phyloP scores from a whole-genome alignment of 371 early-diverging fungal genomes.

The Amoeboaphelidium occidentale region DNA sequence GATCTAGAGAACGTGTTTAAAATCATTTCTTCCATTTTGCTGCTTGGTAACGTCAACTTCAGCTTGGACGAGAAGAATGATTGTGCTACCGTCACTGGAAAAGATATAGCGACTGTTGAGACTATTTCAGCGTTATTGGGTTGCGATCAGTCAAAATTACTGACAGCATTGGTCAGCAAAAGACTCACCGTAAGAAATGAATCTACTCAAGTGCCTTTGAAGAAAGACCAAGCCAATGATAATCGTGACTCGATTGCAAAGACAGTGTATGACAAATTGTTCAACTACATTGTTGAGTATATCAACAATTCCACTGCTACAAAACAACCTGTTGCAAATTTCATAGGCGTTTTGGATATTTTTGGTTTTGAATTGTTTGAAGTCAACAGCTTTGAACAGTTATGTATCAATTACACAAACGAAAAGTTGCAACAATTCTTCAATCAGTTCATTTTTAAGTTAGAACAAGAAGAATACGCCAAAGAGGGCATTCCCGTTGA shows the following conservation, averaged over 20 bases:
- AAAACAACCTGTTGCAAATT: slow-evolving; percentile 21
- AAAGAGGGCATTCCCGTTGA: slow-evolving; percentile 69
- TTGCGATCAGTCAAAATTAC: slow-evolving; percentile 42
- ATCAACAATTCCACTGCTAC: slow-evolving; percentile 54
- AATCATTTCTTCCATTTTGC: slow-evolving; percentile 64
- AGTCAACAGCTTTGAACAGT: slow-evolving; percentile 97
- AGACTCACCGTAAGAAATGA: slow-evolving; percentile 68
- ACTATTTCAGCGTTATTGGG: slow-evolving; percentile 41
- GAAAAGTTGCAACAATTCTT: slow-evolving; percentile 96
- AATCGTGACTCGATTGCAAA: slow-evolving; percentile 82
- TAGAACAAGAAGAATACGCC: slow-evolving; percentile 90
- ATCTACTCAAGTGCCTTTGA: slow-evolving; percentile 50
- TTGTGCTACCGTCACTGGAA: slow-evolving; percentile 30
- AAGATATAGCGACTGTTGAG: slow-evolving; percentile 38
- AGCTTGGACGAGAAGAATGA: slow-evolving; percentile 28
- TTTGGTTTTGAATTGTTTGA: slow-evolving; percentile 92
- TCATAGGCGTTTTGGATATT: slow-evolving; percentile 91
- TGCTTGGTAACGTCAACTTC: slow-evolving; percentile 73
- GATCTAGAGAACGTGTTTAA: slow-evolving; percentile 70
- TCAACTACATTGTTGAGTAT: slow-evolving; percentile 72
- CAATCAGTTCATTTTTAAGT: slow-evolving; percentile 70
- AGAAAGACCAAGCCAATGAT: slow-evolving; percentile 40
- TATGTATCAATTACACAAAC: slow-evolving; percentile 96
- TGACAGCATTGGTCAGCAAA: slow-evolving; percentile 64
- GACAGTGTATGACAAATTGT: slow-evolving; percentile 70